Base-by-base conservation (phyloP, 768 basidiomycete species). In the Leccinum subtestaceum region DNA sequence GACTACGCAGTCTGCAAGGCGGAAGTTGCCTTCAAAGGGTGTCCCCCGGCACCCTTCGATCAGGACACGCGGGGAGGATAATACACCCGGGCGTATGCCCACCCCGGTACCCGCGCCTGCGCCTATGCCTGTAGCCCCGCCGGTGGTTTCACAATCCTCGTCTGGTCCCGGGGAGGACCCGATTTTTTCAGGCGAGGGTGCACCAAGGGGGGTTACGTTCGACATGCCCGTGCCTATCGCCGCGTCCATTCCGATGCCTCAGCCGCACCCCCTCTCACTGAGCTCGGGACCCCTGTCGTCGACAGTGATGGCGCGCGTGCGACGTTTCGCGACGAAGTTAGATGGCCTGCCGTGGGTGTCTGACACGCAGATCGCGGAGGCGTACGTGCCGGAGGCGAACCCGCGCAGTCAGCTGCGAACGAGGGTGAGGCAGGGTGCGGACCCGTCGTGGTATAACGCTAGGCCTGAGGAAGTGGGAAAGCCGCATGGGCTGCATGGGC, bases 331-430 rank as follows among this genome's bases (percentile, higher is more conserved):
- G 9, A 54, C 65, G 3, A 64, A 63, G 5, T n/a, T 82, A 13
- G 73, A 78, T 29, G 60, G 63, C 0, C 71, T 83, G 1, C 81
- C 81, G 3, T 82, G 81, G 81, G 63, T 80, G 1, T 70, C 76
- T 0, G 63, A 68, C 0, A 69, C 72, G 3, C 76, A 80, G 38
- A 76, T 79, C 50, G 80, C 80, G 3, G 71, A 72, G 21, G 76
- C 77, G 58, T 81, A 81, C 61, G 70, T 78, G 57, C 80, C 81
- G 0, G 75, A 76, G 2, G 27, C 50, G 36, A 70, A 57, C 2
- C 60, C 61, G 10, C 64, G 72, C 10, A 62, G 61, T 38, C 61
- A 51, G 60, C 21, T 64, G 47, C 67, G 63, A 15, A 47, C 17
- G 40, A 47, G 17, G 34, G 32, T 61, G 36, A 53, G 59, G 4